Conservation (phyloP, 805 yeast genomes). For the Myxozyma neotropica region DNA sequence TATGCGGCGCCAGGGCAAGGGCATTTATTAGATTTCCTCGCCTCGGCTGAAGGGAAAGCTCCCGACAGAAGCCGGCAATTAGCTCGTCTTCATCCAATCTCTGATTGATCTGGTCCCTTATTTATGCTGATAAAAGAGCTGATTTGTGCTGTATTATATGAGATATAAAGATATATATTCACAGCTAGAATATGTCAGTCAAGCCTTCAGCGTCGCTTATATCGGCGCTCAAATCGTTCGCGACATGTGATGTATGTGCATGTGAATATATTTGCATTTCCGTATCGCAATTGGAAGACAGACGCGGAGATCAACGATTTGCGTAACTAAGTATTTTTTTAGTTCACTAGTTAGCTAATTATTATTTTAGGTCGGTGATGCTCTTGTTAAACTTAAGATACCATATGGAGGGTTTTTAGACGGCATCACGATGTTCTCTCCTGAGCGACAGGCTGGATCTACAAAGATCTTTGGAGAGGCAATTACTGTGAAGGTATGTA, state of each 20-base stretch:
- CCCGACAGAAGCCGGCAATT: not conserved
- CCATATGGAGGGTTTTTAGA: constrained; percentile 31
- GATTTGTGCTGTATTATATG: not conserved
- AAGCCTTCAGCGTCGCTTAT: constrained; percentile 16
- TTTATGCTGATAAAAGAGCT: no score
- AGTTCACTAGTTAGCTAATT: no score
- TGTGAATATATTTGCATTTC: no score
- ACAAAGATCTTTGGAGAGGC: constrained; percentile 33
- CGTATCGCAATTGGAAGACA: no score
- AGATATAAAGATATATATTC: not conserved
- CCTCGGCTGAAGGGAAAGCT: not conserved
- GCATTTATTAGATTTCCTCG: not conserved
- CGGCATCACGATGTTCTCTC: constrained; percentile 30
- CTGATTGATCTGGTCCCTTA: no score
- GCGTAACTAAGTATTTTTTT: not conserved
- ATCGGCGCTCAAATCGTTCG: constrained; percentile 18
- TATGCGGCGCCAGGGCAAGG: no score
- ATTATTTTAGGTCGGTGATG: constrained; percentile 26
- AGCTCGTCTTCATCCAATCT: not conserved
- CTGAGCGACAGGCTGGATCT: constrained; percentile 24
- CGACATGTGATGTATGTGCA: constrained; percentile 24
- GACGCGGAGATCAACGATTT: no score
- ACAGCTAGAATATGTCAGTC: not conserved
- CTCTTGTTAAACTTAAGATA: constrained; percentile 22
- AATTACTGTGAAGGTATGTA: constrained; percentile 26